Conservation (phyloP, 2,329 filamentous ascomycete species). For the Ploettnerulaceae sp. region DNA sequence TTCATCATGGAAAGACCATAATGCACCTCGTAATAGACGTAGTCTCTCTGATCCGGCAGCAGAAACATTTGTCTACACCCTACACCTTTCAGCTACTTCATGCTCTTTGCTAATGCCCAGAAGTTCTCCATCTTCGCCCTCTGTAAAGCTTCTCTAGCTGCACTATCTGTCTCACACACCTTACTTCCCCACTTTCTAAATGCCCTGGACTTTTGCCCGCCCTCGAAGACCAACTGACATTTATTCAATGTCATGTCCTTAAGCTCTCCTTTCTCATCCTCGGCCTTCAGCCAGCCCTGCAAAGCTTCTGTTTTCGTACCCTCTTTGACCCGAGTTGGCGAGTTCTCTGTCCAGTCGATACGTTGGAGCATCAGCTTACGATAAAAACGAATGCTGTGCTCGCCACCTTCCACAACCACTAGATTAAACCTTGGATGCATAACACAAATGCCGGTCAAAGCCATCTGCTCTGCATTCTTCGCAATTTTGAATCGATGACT, state of each 20-base stretch:
- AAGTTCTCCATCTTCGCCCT: conserved; percentile 91
- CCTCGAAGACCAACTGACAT: conserved; percentile 84
- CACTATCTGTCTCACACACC: conserved; percentile 87
- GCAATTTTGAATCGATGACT: conserved; percentile 91
- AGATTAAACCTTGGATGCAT: conserved; percentile 86
- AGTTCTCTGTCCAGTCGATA: conserved; percentile 92
- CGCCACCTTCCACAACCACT: conserved; percentile 86
- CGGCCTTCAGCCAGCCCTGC: conserved; percentile 71
- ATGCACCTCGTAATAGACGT: too few species aligned
- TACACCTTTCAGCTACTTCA: too few species aligned
- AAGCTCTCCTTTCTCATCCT: conserved; percentile 71
- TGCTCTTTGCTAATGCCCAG: conserved; percentile 80
- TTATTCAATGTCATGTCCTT: conserved; percentile 80
- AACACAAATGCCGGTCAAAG: conserved; percentile 83
- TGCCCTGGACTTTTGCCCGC: conserved; percentile 71
- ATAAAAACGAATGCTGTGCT: conserved; percentile 76
- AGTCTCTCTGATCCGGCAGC: too few species aligned
- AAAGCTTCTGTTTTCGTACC: conserved; percentile 59
- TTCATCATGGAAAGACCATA: too few species aligned
- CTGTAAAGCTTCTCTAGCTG: conserved; percentile 74
- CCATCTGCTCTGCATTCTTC: conserved; percentile 85
- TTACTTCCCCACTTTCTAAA: conserved; percentile 88
- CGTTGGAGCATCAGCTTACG: conserved; percentile 91
- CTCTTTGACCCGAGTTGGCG: conserved; percentile 58
- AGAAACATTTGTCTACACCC: too few species aligned